These are phyloP conservation scores for Neonectria punicea DNA, from an alignment of 2,329 filamentous ascomycete species.

Conservation along the genomic window DNA sequence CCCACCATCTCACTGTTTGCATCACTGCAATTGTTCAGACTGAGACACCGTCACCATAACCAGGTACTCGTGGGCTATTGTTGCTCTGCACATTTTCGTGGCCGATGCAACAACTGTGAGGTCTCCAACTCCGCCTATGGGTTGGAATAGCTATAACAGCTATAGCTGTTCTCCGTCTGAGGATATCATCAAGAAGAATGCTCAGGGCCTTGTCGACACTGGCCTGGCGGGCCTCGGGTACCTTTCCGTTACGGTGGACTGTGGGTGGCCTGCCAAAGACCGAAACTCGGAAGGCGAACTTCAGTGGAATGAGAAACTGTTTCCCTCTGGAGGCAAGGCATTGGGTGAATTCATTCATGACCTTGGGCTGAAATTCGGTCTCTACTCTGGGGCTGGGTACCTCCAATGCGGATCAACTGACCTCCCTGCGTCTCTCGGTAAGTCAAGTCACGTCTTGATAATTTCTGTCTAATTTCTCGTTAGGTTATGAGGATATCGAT, in stretches of 20 bases:
- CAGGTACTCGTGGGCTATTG: slow-evolving; percentile 7
- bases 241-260: slow-evolving; percentile 66
- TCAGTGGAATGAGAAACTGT: slow-evolving; percentile 60
- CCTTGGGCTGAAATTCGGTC: slow-evolving; percentile 60
- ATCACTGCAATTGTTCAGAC: not conserved
- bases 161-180: slow-evolving; percentile 35
- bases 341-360: slow-evolving; percentile 61
- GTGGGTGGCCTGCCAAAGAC: slow-evolving; percentile 62
- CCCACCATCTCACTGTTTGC: not conserved
- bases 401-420: slow-evolving; percentile 56
- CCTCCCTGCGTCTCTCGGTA: slow-evolving; percentile 57
- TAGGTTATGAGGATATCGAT: slow-evolving; percentile 56
- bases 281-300: slow-evolving; percentile 56
- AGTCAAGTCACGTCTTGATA: not conserved
- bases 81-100: slow-evolving; percentile 1
- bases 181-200: slow-evolving; percentile 52
- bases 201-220: slow-evolving; percentile 62
- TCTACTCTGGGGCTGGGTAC: slow-evolving; percentile 63
- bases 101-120: slow-evolving; percentile 23
- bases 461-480: rapidly evolving
- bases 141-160: slow-evolving; percentile 70
- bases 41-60: not conserved
- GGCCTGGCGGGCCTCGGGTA: slow-evolving; percentile 65
- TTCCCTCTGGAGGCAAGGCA: slow-evolving; percentile 61
- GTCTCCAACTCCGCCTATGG: slow-evolving; percentile 55